Evolutionary conservation across 2,329 filamentous ascomycete genomes (phyloP).

Genomic region (Penicillium brasilianum): DNA sequence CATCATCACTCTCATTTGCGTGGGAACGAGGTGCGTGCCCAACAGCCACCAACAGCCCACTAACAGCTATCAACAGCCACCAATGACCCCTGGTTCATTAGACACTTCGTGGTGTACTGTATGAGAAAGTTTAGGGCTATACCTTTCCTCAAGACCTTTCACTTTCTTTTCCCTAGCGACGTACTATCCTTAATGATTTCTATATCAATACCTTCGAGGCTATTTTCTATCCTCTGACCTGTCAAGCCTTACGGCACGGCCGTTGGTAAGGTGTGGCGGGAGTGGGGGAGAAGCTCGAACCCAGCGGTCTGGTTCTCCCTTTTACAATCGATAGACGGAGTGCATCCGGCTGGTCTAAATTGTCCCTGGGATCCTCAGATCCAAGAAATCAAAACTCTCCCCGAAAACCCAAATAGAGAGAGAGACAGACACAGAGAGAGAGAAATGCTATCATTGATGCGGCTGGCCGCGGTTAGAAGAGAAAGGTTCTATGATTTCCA

Average conservation of each 20-base stretch:
- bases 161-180: too few species aligned
- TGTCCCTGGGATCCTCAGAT: conserved; percentile 1
- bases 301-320: conserved; percentile 18
- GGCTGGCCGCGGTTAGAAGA: neutral
- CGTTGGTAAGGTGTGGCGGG: conserved; percentile 16
- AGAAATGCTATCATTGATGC: neutral
- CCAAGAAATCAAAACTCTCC: neutral
- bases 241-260: conserved; percentile 8
- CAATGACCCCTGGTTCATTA: conserved; percentile 1
- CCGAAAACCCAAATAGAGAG: neutral
- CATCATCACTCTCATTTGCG: conserved; percentile 8
- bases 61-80: neutral
- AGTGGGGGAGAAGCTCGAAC: conserved; percentile 15
- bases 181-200: too few species aligned
- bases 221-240: neutral
- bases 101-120: neutral
- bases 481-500: neutral
- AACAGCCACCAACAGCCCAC: neutral
- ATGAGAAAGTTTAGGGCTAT: neutral
- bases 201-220: neutral
- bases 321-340: conserved; percentile 26
- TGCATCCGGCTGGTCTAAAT: conserved; percentile 25
- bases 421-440: too few species aligned
- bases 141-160: too few species aligned
- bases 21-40: neutral